Evolutionary conservation across 2,329 filamentous ascomycete species (phyloP).

Genomic region (Fusarium sp.): DNA sequence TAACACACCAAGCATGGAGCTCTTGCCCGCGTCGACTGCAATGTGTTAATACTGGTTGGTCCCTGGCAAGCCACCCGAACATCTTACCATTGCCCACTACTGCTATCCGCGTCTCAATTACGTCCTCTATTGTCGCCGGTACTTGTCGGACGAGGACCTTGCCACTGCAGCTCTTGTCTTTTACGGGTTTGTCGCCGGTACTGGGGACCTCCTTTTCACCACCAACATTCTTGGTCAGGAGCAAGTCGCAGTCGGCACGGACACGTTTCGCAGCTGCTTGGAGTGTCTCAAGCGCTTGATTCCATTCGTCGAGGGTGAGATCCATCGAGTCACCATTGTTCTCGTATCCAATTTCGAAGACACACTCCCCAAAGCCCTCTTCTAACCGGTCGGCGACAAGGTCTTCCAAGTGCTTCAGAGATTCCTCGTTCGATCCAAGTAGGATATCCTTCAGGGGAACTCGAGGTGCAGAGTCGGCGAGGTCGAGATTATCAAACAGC

Average conservation of each 20-base stretch:
- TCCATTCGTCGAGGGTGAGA: conserved; percentile 81
- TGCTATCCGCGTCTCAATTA: conserved; percentile 95
- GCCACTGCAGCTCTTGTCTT: conserved; percentile 82
- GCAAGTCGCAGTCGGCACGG: conserved; percentile 80
- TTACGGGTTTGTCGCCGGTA: conserved; percentile 63
- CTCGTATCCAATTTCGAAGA: conserved; percentile 94
- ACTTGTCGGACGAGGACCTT: conserved; percentile 86
- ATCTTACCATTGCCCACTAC: conserved; percentile 89
- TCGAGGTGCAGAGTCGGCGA: conserved; percentile 76
- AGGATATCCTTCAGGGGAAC: conserved; percentile 82
- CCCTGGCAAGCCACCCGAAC: neutral
- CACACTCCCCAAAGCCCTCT: conserved; percentile 88
- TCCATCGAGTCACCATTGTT: conserved; percentile 88
- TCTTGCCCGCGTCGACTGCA: conserved; percentile 94
- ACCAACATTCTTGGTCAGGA: conserved; percentile 92
- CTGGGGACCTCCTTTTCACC: conserved; percentile 79
- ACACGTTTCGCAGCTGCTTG: conserved; percentile 72
- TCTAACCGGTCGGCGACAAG: conserved; percentile 77
- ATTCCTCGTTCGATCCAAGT: conserved; percentile 71
- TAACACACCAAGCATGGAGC: conserved; percentile 92
- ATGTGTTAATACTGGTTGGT: conserved; percentile 24
- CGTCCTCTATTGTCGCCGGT: conserved; percentile 81
- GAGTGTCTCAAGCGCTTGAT: conserved; percentile 75
- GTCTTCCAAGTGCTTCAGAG: conserved; percentile 71
- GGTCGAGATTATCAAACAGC: conserved; percentile 89